These are phyloP conservation scores for Russula griseocarnosa DNA, from an alignment of 768 basidiomycete genomes.

Conservation along the genomic window DNA sequence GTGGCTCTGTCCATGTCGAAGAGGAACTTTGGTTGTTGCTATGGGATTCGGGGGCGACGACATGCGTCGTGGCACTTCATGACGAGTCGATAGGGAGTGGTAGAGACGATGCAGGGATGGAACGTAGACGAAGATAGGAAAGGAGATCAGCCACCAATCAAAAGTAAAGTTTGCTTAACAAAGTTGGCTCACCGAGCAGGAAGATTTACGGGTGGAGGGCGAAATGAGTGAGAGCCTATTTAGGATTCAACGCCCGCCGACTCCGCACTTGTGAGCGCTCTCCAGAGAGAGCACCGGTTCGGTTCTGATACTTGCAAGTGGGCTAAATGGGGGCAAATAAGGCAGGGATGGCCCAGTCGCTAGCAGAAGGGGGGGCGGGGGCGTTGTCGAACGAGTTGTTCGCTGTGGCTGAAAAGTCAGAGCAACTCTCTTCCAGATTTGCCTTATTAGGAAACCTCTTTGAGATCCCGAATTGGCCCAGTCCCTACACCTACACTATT, in stretches of 20 bases:
- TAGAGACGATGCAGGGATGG: not conserved
- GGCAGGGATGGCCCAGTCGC: constrained; percentile 16
- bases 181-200: constrained; percentile 32
- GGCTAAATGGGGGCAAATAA: not conserved
- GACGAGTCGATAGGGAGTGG: constrained; percentile 2
- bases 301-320: constrained; percentile 5
- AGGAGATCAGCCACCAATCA: constrained; percentile 29
- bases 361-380: not conserved
- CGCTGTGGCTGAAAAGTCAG: constrained; percentile 26
- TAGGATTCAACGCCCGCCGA: constrained; percentile 31
- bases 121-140: constrained; percentile 21
- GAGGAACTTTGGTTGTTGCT: constrained; percentile 31
- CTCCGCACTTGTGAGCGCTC: constrained; percentile 25
- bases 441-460: constrained; percentile 18
- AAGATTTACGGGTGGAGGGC: constrained; percentile 31
- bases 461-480: constrained; percentile 4
- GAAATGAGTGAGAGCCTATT: constrained; percentile 30
- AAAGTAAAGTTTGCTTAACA: constrained; percentile 29
- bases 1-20: constrained; percentile 76
- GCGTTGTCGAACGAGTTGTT: constrained; percentile 20
- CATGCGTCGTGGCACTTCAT: constrained; percentile 21
- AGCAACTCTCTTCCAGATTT: constrained; percentile 17
- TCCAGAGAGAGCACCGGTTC: constrained; percentile 1
- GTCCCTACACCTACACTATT: not conserved
- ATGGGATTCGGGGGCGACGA: constrained; percentile 28